Evolutionary conservation across 305 asterid species (phyloP), one percentile per base, ranked within the genome.

Genomic region (Fraxinus dipetala): DNA sequence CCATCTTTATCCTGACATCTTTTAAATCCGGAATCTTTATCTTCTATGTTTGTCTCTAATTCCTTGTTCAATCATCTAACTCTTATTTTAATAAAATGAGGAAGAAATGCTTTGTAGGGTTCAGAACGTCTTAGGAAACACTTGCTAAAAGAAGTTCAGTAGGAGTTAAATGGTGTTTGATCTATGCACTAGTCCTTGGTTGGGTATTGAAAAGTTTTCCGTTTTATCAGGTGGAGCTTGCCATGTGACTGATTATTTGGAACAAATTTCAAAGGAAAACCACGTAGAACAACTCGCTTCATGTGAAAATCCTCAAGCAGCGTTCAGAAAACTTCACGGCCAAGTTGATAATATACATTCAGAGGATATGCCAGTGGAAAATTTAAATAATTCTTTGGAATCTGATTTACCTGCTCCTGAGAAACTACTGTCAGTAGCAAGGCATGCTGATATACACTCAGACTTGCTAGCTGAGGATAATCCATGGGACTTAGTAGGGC

Each of bases 391-490:
- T 72, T 87, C 91, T 18, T 84, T 88, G 32, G 90, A 86, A 83
- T 72, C 88, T 48, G 89, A 86, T 85, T 70, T 91, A 81, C 89
- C 93, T 82, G 91, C 90, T 77, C 98, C 98, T 35, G 98, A 95
- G 85, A 93, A 89, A 70, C 84, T 91, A 86, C 89, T 92, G 24
- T 92, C 97, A 74, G 87, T 90, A 70, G 93, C 85, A 79, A 90
- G 88, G 74, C 85, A 81, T 85, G 81, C 43, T 65, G 90, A 89
- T 85, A 78, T 82, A 74, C 90, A 86, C 38, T 77, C 85, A 80
- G 87, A 83, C 86, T 81, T 91, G 86, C 87, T 89, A 35, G 85
- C 85, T 36, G 97, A 89, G 85, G 87, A 85, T 86, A 90, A 89
- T 85, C 95, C 94, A 5, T 82, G 82, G 70, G 88, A 83, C 78